phyloP scores from a whole-genome alignment of 2,329 filamentous ascomycete genomes.

The Juglanconis sp. region DNA sequence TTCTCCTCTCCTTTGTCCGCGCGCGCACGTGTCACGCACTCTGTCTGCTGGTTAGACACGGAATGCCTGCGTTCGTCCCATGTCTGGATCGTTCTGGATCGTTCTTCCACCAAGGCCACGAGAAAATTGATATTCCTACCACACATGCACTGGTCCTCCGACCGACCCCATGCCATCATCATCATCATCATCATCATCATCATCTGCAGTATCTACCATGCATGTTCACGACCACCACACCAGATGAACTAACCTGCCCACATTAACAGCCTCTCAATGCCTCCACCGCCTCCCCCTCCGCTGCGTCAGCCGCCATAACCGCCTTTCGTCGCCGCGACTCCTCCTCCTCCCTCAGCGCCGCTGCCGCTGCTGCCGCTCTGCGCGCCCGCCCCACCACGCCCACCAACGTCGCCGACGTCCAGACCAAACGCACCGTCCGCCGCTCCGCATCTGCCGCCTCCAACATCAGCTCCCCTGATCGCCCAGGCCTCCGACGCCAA shows the following conservation, averaged over 20 bases:
- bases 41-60: too few relatives aligned
- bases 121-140: not conserved
- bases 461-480: not conserved
- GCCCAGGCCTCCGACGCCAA: constrained; percentile 53
- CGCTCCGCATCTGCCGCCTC: constrained; percentile 71
- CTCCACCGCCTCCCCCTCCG: constrained; percentile 66
- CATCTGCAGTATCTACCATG: too few relatives aligned
- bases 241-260: constrained; percentile 5
- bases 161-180: not conserved
- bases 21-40: not conserved
- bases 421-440: constrained; percentile 81
- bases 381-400: constrained; percentile 74
- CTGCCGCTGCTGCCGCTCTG: constrained; percentile 82
- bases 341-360: constrained; percentile 69
- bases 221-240: not conserved
- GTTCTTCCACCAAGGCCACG: not conserved
- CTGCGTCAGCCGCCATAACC: constrained; percentile 75
- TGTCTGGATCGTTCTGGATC: too few relatives aligned
- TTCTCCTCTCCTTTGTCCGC: not conserved
- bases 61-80: too few relatives aligned
- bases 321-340: constrained; percentile 68
- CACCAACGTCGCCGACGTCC: constrained; percentile 74
- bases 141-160: not conserved
- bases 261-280: constrained; percentile 56
- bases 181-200: not conserved